Base-by-base conservation (phyloP, 2,329 filamentous ascomycete species). In the Beauveria pseudobassiana region DNA sequence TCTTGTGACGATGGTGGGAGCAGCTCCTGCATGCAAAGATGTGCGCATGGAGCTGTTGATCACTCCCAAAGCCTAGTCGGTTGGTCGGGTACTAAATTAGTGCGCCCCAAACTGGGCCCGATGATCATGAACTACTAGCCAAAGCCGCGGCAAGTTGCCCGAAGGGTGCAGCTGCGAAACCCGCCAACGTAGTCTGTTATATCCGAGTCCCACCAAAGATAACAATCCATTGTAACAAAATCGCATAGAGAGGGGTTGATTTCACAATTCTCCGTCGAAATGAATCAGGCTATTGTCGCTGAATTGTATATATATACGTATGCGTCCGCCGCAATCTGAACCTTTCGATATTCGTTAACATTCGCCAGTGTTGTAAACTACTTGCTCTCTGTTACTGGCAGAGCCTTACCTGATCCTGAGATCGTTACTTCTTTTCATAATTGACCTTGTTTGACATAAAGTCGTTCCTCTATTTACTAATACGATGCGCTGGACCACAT, bases 401-500 rank as follows among this genome's bases (percentile, higher is more conserved):
- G 38, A 28, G 8, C 9, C 38, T n/a, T 22, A 8, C 5, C 3
- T 42, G 52, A 55, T 55, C 52, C 52, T 45, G 52, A 30, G 52
- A 55, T 55, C 51, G 7, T 42, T 16, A n/a, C 6, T 43, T 43
- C 30, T 5, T 26, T 18, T 54, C 38, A n/a, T 26, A 26, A n/a
- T 42, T 26, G 1, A 40, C 22, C 24, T 45, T 12, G 16, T 45
- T 9, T 20, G 28, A n/a, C 6, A 34, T 20, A 28, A 51, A 52
- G 18, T 3, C 6, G 3, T 10, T 18, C 7, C 6, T 38, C n/a
- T 28, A 9, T 24, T 24, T 26, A n/a, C 26, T 24, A 50, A 50
- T 20, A 57, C 16, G 43, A 57, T 57, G 54, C 54, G 43, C 54
- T 57, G 54, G 54, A 57, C 20, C n/a, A 46, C 43, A 57, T 57